These are phyloP conservation scores for Penicillium sp. DNA, from an alignment of 2,329 filamentous ascomycete genomes.

Conservation along the genomic window DNA sequence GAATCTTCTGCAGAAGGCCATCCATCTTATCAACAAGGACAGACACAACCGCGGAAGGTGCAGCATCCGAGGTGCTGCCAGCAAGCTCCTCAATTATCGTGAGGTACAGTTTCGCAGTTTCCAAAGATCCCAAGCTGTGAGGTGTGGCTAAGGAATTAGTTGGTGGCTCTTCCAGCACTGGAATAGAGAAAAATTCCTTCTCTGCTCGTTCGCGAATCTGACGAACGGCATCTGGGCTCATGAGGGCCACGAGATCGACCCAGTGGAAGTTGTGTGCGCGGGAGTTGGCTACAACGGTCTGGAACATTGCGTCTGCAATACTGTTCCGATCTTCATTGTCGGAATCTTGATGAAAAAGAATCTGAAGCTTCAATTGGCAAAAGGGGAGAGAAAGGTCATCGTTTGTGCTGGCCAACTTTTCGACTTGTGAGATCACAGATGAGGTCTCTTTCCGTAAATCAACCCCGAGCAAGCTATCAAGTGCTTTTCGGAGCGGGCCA, in stretches of 20 bases:
- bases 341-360: conserved; percentile 37
- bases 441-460: conserved; percentile 18
- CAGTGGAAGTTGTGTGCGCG: conserved; percentile 37
- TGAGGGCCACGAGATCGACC: conserved; percentile 40
- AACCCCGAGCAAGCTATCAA: conserved; percentile 35
- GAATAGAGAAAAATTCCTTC: conserved; percentile 39
- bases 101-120: conserved; percentile 38
- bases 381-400: conserved; percentile 46
- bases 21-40: conserved; percentile 44
- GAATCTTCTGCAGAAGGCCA: conserved; percentile 37
- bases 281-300: conserved; percentile 38
- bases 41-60: conserved; percentile 31
- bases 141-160: conserved; percentile 8
- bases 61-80: conserved; percentile 37
- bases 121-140: conserved; percentile 23
- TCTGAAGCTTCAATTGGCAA: conserved; percentile 43
- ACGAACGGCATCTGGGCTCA: conserved; percentile 38
- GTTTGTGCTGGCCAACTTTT: conserved; percentile 37
- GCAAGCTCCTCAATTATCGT: conserved; percentile 41
- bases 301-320: conserved; percentile 43
- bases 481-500: conserved; percentile 29
- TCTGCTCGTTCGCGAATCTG: conserved; percentile 45
- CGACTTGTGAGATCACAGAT: conserved; percentile 30
- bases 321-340: conserved; percentile 28
- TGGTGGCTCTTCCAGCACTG: conserved; percentile 29